phyloP scores from a whole-genome alignment of 192 early-diverging fungal genomes.

The Funneliformis geosporum region DNA sequence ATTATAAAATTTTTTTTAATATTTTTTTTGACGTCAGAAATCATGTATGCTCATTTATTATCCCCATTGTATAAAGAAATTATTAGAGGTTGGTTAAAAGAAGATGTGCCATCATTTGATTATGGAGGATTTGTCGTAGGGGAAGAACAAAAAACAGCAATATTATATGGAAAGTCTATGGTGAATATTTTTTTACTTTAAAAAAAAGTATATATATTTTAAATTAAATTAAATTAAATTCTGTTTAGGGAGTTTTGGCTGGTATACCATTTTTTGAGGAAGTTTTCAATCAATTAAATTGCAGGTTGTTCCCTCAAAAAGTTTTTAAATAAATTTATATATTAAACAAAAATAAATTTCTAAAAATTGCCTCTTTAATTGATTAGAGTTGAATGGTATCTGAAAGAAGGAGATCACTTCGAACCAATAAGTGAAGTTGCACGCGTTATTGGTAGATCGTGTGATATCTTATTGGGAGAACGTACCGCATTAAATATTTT shows the following conservation, averaged over 20 bases:
- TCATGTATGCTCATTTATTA: slow-evolving; percentile 62
- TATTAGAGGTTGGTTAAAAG: slow-evolving; percentile 83
- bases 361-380: neutral
- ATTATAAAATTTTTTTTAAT: no score
- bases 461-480: slow-evolving; percentile 88
- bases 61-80: slow-evolving; percentile 71
- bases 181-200: slow-evolving; percentile 18
- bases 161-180: slow-evolving; percentile 82
- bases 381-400: slow-evolving; percentile 79
- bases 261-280: slow-evolving; percentile 96
- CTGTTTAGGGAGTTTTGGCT: slow-evolving; percentile 74
- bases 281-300: slow-evolving; percentile 88
- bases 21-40: no score
- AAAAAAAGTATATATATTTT: neutral
- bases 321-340: no score
- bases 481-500: slow-evolving; percentile 93
- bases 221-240: neutral
- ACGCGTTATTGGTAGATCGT: slow-evolving; percentile 78
- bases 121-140: slow-evolving; percentile 98
- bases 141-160: slow-evolving; percentile 76
- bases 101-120: slow-evolving; percentile 98
- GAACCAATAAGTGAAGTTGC: slow-evolving; percentile 76
- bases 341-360: no score
- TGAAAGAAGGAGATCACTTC: slow-evolving; percentile 79
- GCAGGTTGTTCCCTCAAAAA: slow-evolving; percentile 64